phyloP scores from a whole-genome alignment of 495 filamentous ascomycete species.

The Daldinia decipiens region DNA sequence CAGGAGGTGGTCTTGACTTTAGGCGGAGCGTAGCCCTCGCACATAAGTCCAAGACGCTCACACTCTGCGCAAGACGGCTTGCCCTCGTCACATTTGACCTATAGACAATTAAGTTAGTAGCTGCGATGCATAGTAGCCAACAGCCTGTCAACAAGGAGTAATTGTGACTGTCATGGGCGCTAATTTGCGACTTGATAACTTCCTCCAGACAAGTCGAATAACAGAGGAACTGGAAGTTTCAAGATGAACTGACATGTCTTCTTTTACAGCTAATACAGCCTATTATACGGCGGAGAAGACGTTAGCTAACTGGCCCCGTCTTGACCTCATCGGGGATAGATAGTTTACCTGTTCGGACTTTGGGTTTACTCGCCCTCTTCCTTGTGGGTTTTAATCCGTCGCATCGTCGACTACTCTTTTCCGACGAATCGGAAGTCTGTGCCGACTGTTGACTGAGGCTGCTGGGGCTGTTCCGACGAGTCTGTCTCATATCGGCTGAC shows the following conservation, averaged over 20 bases:
- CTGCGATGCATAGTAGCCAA: not conserved
- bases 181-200: not conserved
- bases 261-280: constrained; percentile 45
- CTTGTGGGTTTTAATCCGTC: constrained; percentile 29
- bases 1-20: constrained; percentile 24
- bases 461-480: constrained; percentile 31
- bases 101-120: constrained; percentile 23
- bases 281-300: constrained; percentile 10
- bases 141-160: not conserved
- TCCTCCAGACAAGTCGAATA: not conserved
- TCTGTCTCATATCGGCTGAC: constrained; percentile 27
- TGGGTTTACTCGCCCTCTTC: constrained; percentile 46
- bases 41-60: constrained; percentile 42
- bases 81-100: constrained; percentile 47
- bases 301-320: constrained; percentile 24
- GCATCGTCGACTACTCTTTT: constrained; percentile 25
- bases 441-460: constrained; percentile 28
- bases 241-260: constrained; percentile 42
- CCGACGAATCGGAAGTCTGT: constrained; percentile 35
- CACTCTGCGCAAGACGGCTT: constrained; percentile 45
- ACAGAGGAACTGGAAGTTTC: not conserved
- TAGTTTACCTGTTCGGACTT: constrained; percentile 43
- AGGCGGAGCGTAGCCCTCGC: constrained; percentile 42
- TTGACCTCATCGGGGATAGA: constrained; percentile 1
- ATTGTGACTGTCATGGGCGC: not conserved